Percentiles rank a stretch among this genome's conserved stretches.
These are phyloP conservation scores for Tripterygium wilfordii DNA, from an alignment of 177 flowering plant genomes.

Conservation along the genomic window DNA sequence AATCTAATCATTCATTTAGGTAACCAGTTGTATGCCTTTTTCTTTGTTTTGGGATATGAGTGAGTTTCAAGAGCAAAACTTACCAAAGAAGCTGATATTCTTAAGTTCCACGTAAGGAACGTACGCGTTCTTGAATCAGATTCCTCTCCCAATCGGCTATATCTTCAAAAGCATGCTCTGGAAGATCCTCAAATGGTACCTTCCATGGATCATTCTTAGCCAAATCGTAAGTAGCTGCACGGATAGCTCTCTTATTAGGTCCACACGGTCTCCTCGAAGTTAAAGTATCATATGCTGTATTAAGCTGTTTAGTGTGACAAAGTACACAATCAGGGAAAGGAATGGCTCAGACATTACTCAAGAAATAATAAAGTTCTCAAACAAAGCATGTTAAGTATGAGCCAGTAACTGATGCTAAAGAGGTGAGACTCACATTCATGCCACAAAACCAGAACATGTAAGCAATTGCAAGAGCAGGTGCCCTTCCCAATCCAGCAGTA, in stretches of 20 bases:
- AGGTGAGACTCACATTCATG: constrained; percentile 62
- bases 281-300: constrained; percentile 57
- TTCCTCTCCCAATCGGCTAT: constrained; percentile 88
- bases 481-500: constrained; percentile 93
- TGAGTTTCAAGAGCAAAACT: too few relatives aligned
- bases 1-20: too few relatives aligned
- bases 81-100: too few relatives aligned
- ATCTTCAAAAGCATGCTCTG: constrained; percentile 72
- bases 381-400: too few relatives aligned
- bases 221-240: constrained; percentile 89
- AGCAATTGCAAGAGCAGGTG: constrained; percentile 91
- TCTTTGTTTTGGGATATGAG: too few relatives aligned
- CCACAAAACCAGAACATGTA: constrained; percentile 87
- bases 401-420: too few relatives aligned
- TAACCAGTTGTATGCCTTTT: too few relatives aligned
- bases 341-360: too few relatives aligned
- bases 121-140: constrained; percentile 73
- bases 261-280: constrained; percentile 87
- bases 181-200: constrained; percentile 80
- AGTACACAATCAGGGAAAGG: neutral
- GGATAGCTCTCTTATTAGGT: constrained; percentile 76
- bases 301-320: constrained; percentile 62
- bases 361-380: too few relatives aligned
- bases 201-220: constrained; percentile 81
- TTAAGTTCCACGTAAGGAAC: constrained; percentile 68